These are phyloP conservation scores for Suhomyces sp. DNA, from an alignment of 805 yeast genomes.

Conservation along the genomic window DNA sequence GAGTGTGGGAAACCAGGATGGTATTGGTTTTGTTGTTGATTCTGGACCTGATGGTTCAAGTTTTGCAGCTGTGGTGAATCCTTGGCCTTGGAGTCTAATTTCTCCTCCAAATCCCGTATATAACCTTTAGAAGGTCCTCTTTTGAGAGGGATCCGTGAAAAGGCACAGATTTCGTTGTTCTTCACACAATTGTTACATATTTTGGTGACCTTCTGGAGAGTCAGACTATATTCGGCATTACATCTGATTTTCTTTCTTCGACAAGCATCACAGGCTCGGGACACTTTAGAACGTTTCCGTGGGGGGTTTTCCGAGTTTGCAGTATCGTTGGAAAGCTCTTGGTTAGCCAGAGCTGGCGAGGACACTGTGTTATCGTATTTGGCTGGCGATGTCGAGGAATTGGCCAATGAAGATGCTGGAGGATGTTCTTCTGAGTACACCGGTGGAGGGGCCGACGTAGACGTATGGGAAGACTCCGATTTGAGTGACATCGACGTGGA, in stretches of 20 bases:
- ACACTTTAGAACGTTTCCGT: conserved; percentile 68
- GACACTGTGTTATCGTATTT: background rate
- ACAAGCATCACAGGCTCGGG: conserved; percentile 81
- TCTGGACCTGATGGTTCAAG: too few relatives aligned
- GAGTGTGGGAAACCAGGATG: too few relatives aligned
- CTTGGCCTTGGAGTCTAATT: conserved; percentile 22
- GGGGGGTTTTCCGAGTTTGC: conserved; percentile 20
- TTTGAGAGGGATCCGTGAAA: conserved; percentile 69
- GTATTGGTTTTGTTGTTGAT: too few relatives aligned
- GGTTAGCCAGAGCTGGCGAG: background rate
- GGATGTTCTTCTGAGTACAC: too few relatives aligned
- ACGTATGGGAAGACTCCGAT: too few relatives aligned
- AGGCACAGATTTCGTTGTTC: conserved; percentile 61
- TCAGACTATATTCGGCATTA: conserved; percentile 53
- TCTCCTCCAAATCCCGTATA: conserved; percentile 43
- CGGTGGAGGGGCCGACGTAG: too few relatives aligned
- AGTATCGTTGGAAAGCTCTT: too few relatives aligned
- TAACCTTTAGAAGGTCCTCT: conserved; percentile 81
- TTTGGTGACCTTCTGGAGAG: conserved; percentile 47
- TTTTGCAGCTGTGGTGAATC: too few relatives aligned
- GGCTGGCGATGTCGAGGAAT: too few relatives aligned
- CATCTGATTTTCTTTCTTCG: conserved; percentile 72
- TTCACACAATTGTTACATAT: conserved; percentile 63
- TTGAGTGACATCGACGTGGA: too few relatives aligned
- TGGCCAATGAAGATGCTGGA: background rate